phyloP scores from a whole-genome alignment of 2,329 filamentous ascomycete species.

The Pseudogymnoascus sp. region DNA sequence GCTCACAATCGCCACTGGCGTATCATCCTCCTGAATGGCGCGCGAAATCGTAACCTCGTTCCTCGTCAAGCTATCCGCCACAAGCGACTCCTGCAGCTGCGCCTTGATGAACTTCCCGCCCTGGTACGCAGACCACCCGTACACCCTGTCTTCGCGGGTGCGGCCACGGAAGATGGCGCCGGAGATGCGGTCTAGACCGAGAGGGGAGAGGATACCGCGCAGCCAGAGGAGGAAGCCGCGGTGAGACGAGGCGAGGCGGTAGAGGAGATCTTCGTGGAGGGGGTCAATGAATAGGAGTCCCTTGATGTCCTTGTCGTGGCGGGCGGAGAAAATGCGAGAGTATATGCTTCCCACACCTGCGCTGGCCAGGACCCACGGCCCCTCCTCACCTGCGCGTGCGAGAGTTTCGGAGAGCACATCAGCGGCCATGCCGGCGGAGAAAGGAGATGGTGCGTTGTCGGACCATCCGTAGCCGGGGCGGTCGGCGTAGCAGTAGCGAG shows the following conservation, averaged over 20 bases:
- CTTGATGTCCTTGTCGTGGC: slow-evolving; percentile 65
- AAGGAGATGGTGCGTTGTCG: slow-evolving; percentile 87
- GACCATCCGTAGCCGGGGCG: slow-evolving; percentile 82
- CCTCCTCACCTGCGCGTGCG: slow-evolving; percentile 68
- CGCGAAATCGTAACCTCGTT: slow-evolving; percentile 74
- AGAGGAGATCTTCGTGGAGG: slow-evolving; percentile 78
- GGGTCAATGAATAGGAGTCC: slow-evolving; percentile 83
- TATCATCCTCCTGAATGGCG: slow-evolving; percentile 69
- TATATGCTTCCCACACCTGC: slow-evolving; percentile 85
- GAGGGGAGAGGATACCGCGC: slow-evolving; percentile 75
- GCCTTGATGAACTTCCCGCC: slow-evolving; percentile 79
- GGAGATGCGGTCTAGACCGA: slow-evolving; percentile 73
- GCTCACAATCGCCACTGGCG: slow-evolving; percentile 73
- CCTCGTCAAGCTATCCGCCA: slow-evolving; percentile 75
- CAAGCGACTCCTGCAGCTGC: slow-evolving; percentile 85
- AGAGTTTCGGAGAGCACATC: slow-evolving; percentile 85
- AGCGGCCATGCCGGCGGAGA: slow-evolving; percentile 87
- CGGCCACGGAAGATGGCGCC: slow-evolving; percentile 79
- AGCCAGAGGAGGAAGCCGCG: slow-evolving; percentile 83
- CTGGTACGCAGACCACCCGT: slow-evolving; percentile 72
- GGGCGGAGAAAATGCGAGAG: slow-evolving; percentile 81
- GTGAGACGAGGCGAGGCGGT: slow-evolving; percentile 55
- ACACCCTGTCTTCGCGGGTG: slow-evolving; percentile 74
- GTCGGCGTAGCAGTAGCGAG: slow-evolving; percentile 91
- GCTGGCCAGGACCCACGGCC: slow-evolving; percentile 82